Percentiles rank a stretch among this genome's conserved stretches.
Evolutionary conservation across 352 stramenopile genomes (phyloP).

Genomic region (Phytopythium delawarense): DNA sequence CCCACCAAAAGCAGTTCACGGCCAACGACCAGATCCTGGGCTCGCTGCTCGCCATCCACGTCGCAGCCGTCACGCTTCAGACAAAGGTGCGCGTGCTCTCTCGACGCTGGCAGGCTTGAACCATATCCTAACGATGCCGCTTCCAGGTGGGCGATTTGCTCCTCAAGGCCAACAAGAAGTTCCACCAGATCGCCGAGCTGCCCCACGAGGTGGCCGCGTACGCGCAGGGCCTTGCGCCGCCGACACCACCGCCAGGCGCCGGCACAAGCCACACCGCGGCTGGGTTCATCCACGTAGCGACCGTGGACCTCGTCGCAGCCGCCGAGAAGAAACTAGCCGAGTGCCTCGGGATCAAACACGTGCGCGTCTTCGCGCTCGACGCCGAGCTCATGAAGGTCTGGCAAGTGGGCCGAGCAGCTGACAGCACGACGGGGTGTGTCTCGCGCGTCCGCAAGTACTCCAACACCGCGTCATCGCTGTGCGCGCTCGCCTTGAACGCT

Average conservation of each 20-base stretch:
- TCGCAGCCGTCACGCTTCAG: conserved; percentile 54
- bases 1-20: conserved; percentile 64
- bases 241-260: neutral
- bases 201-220: conserved; percentile 36
- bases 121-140: neutral
- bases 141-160: conserved; percentile 33
- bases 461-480: conserved; percentile 56
- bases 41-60: conserved; percentile 52
- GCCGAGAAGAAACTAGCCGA: conserved; percentile 53
- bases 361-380: conserved; percentile 65
- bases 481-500: conserved; percentile 25
- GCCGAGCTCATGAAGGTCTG: conserved; percentile 43
- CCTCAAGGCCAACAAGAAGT: conserved; percentile 53
- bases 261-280: neutral
- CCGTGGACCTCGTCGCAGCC: conserved; percentile 44
- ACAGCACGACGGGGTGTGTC: conserved; percentile 9
- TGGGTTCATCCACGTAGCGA: neutral
- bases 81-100: conserved; percentile 16
- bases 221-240: conserved; percentile 2
- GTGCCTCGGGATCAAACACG: conserved; percentile 58
- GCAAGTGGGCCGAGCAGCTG: conserved; percentile 23
- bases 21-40: conserved; percentile 71
- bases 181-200: conserved; percentile 52
- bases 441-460: conserved; percentile 56
- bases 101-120: neutral